Conservation (phyloP, 163 green algal species). For the Scenedesmus sp. region DNA sequence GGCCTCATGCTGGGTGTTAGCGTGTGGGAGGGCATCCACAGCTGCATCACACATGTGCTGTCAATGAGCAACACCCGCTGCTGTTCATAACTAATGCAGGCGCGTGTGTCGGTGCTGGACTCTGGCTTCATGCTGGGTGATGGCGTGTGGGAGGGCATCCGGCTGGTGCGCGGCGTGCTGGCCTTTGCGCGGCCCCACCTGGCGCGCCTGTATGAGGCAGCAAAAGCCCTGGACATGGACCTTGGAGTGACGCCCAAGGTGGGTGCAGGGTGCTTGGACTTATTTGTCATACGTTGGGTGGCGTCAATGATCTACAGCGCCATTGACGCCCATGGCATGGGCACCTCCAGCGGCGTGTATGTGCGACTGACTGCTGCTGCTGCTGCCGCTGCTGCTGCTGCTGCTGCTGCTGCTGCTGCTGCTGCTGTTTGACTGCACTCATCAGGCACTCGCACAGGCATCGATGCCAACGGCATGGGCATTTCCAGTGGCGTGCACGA, state of each 20-base stretch:
- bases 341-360: constrained; percentile 63
- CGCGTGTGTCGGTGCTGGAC: constrained; percentile 83
- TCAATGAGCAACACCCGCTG: background rate
- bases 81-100: constrained; percentile 41
- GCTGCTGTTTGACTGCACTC: too few relatives aligned
- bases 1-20: constrained; percentile 85
- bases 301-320: constrained; percentile 68
- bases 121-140: constrained; percentile 86
- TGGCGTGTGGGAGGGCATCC: constrained; percentile 87
- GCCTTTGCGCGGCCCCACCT: constrained; percentile 77
- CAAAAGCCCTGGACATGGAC: constrained; percentile 80
- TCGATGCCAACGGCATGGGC: too few relatives aligned
- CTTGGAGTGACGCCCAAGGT: constrained; percentile 60
- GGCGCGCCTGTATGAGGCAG: constrained; percentile 75
- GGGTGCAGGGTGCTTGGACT: background rate
- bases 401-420: too few relatives aligned
- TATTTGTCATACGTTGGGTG: too few relatives aligned
- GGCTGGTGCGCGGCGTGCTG: constrained; percentile 68
- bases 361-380: constrained; percentile 69
- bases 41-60: background rate
- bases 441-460: too few relatives aligned
- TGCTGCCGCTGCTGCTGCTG: too few relatives aligned
- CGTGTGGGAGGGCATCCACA: constrained; percentile 82
- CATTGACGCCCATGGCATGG: constrained; percentile 79
- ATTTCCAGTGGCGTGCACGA: too few relatives aligned